Conservation (phyloP, 1,284 basidiomycete species). For the Hypsizygus ulmarius region DNA sequence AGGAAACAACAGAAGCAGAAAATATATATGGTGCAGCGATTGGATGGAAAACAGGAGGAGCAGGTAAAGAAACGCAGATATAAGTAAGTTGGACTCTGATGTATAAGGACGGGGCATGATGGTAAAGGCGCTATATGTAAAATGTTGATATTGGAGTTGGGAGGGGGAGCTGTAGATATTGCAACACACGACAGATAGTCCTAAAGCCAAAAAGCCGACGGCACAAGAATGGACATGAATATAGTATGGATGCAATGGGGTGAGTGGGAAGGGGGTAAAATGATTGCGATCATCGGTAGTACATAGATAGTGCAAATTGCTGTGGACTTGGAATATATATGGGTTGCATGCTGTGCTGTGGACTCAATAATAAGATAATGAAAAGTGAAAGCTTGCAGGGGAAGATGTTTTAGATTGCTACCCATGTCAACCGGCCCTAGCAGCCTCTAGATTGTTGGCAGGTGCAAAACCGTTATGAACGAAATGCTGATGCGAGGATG, state of each 20-base stretch:
- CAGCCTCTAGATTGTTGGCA: conserved; percentile 55
- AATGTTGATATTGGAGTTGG: conserved; percentile 11
- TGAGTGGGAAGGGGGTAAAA: conserved; percentile 13
- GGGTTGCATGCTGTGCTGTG: conserved; percentile 20
- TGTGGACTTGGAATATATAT: conserved; percentile 20
- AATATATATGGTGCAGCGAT: conserved; percentile 16
- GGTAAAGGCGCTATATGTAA: conserved; percentile 14
- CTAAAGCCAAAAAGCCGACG: conserved; percentile 18
- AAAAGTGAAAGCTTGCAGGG: conserved; percentile 12
- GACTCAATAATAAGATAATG: conserved; percentile 20
- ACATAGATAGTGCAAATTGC: conserved; percentile 22
- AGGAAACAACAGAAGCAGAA: conserved; percentile 12
- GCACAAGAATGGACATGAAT: conserved; percentile 20
- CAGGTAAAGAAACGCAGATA: conserved; percentile 15
- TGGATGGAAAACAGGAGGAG: conserved; percentile 12
- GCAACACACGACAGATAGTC: conserved; percentile 18
- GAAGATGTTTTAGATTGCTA: conserved; percentile 17
- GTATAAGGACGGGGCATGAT: conserved; percentile 13
- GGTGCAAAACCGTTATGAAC: conserved; percentile 44
- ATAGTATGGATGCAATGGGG: conserved; percentile 21
- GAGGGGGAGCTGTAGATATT: conserved; percentile 19
- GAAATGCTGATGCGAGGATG: conserved; percentile 45
- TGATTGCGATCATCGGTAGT: conserved; percentile 21
- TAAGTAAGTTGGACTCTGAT: conserved; percentile 17
- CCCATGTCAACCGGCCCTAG: conserved; percentile 33